Evolutionary conservation across 352 stramenopile genomes (phyloP), one percentile per base, ranked within the genome.

Genomic region (Phytophthora hibernalis): DNA sequence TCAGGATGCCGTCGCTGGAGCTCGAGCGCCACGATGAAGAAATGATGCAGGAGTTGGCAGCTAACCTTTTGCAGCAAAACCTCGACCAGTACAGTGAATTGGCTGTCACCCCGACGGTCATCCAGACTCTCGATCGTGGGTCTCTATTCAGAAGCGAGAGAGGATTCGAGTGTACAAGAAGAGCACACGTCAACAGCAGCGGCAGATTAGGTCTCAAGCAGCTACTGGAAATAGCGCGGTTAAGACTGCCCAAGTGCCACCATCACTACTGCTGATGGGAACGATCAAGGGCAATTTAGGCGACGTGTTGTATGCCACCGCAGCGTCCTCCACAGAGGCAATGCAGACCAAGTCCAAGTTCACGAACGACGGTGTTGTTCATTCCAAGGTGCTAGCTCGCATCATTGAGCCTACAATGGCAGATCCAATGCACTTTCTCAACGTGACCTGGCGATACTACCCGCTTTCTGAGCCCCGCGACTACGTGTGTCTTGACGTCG

Each of bases 241-340:
- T 1, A 76, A 61, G 16, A 72, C 56, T 8, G 35, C 47, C 21
- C 50, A 65, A 20, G 31, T 68, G n/a, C 64, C 65, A 16, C 65
- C 68, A 13, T 76, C 64, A 1, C 26, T 82, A 22, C 58, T 78
- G 26, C 45, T 76, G 3, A 68, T 78, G 50, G 78, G 78, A 2
- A 77, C 76, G 8, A 64, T 87, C 57, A 70, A 73, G 22, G 78
- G 76, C 9, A 67, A 53, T 45, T 52, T 87, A n/a, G 68, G 85
- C 3, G 78, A 87, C 38, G 62, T 84, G 8, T 56, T 87, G 59
- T 87, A 82, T 49, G 78, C 76, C 16, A 48, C 74, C 7, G 63
- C 79, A 24, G 67, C 67, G 21, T 72, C 76, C 5, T 71, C 76
- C 11, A 77, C 76, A 2, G 69, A 77, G n/a, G 43, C 67, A 7